Evolutionary conservation across 805 yeast species (phyloP).

Genomic region (Clavispora asparagi): DNA sequence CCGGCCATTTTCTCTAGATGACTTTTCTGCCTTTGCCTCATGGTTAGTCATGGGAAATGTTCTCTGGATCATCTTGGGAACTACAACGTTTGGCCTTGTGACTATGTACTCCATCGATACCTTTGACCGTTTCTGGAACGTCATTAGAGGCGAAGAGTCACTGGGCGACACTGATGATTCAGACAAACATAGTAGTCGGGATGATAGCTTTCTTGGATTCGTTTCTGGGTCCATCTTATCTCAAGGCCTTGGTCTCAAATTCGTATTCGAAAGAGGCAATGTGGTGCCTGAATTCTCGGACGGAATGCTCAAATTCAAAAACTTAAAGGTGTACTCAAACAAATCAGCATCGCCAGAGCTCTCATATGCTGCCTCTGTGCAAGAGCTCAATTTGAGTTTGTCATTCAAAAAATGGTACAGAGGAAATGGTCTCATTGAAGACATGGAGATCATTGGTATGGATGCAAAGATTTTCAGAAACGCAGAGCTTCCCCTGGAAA

Average conservation of each 20-base stretch:
- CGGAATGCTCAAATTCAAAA: constrained; percentile 45
- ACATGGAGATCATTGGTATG: constrained; percentile 45
- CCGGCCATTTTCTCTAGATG: constrained; percentile 46
- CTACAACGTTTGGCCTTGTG: constrained; percentile 51
- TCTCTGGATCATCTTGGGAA: constrained; percentile 51
- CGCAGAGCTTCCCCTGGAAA: constrained; percentile 5
- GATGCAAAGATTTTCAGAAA: constrained; percentile 30
- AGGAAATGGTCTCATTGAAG: constrained; percentile 48
- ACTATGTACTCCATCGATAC: constrained; percentile 40
- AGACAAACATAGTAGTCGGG: constrained; percentile 3
- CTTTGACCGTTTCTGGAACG: constrained; percentile 23
- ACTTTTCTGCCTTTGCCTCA: constrained; percentile 49
- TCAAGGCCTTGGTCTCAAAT: constrained; percentile 32
- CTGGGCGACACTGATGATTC: constrained; percentile 21
- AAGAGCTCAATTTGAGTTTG: constrained; percentile 40
- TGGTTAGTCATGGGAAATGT: constrained; percentile 56
- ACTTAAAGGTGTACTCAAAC: constrained; percentile 22
- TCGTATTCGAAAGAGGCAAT: constrained; percentile 34
- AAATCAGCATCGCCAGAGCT: constrained; percentile 5
- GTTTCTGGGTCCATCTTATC: constrained; percentile 33
- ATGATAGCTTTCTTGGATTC: constrained; percentile 27
- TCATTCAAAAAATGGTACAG: constrained; percentile 52
- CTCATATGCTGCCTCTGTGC: constrained; percentile 32
- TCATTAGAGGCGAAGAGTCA: constrained; percentile 8
- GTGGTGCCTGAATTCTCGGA: constrained; percentile 42